Base-by-base conservation (phyloP, 2,329 filamentous ascomycete genomes). In the Lecanoromycetidae sp. region DNA sequence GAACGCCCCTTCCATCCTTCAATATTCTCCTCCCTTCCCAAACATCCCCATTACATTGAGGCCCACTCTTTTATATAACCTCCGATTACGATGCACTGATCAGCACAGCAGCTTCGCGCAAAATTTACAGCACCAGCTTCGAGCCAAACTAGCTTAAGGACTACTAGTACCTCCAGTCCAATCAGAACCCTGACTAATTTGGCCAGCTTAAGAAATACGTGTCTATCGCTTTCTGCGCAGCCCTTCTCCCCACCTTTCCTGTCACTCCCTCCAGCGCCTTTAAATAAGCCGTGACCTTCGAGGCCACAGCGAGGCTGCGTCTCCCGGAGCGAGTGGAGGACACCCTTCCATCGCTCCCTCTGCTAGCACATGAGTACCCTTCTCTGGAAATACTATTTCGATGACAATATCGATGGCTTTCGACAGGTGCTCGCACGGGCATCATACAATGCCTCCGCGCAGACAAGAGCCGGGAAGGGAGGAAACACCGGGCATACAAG, bases 391-490 rank as follows among this genome's bases (percentile, higher is more conserved):
- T 86, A 79, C 66, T 96, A 90, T 66, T 83, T 93, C 74, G 84
- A 95, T 79, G 85, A 95, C 76, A 87, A 98, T 79, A 84, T 94
- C 79, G 88, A 94, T 65, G 80, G 72, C 63, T 96, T 98, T 76
- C 83, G 84, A 71, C 83, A 82, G 71, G 77, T 93, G 63, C 76
- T 98, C 76, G 81, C 81, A 61, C 79, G 78, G 65, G 74, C 82
- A 67, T 72, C 74, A 61, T 74, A 72, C 63, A 74, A 70, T 61
- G 61, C 71, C 53, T 76, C 77, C 50, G 62, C 70, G 50, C 66
- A 74, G 59, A 78, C 75, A 64, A 76, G 72, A 58, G 66, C 64
- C 43, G 59, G 58, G 51, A 61, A 59, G 58, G 66, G 56, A 71
- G 76, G 57, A 77, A 75, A 40, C 30, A 45, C 15, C n/a, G 46